Evolutionary conservation across 2,329 filamentous ascomycete genomes (phyloP).

Genomic region (Fusarium luffae): DNA sequence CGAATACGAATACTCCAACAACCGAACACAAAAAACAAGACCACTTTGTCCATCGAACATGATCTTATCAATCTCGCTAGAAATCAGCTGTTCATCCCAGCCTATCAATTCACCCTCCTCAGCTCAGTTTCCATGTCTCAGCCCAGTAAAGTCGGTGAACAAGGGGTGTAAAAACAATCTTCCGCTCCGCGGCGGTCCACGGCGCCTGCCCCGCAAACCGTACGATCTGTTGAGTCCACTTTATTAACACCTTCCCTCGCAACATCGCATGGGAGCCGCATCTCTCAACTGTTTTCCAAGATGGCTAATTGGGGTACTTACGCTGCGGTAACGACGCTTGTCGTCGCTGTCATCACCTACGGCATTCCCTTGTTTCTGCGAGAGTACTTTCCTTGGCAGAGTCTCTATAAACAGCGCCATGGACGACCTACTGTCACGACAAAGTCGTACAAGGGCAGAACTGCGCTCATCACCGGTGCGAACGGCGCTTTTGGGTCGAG

Average conservation of each 20-base stretch:
- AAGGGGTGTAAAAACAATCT: conserved; percentile 29
- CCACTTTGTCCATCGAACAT: background rate
- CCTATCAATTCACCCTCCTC: background rate
- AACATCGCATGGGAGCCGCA: background rate
- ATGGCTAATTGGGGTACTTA: conserved; percentile 33
- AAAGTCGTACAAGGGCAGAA: conserved; percentile 51
- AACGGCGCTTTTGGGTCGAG: conserved; percentile 53
- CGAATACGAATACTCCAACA: conserved; percentile 3
- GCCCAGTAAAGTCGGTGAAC: conserved; percentile 20
- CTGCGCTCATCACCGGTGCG: conserved; percentile 51
- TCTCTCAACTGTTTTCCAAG: background rate
- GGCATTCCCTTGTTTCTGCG: conserved; percentile 48
- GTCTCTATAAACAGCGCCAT: conserved; percentile 48
- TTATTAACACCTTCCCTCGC: conserved; percentile 13
- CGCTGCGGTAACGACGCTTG: conserved; percentile 23
- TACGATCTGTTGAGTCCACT: conserved; percentile 21
- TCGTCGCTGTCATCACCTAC: conserved; percentile 41
- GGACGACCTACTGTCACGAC: conserved; percentile 50
- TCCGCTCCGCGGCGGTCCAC: conserved; percentile 30
- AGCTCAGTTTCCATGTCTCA: background rate
- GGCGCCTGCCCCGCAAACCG: conserved; percentile 33
- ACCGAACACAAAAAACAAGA: background rate
- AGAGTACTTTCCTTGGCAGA: conserved; percentile 52
- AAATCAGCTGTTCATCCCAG: background rate
- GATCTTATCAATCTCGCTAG: conserved; percentile 3